Evolutionary conservation across 1,139 yeast genomes (phyloP).

Genomic region (Sugiyamaella xylanicola): DNA sequence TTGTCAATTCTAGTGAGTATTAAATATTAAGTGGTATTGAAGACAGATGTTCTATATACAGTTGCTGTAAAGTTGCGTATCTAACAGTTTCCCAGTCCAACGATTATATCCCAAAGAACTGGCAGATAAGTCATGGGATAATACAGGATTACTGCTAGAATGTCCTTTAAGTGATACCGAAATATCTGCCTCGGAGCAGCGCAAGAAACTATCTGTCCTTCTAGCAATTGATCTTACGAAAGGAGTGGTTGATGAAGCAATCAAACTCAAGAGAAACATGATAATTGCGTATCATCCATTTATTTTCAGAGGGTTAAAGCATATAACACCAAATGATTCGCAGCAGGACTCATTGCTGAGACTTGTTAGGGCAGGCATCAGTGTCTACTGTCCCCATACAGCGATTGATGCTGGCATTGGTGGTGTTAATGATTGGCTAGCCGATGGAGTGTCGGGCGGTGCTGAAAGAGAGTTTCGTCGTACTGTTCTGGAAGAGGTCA

Average conservation of each 20-base stretch:
- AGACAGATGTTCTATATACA: neutral
- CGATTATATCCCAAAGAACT: conserved; percentile 67
- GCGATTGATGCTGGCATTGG: conserved; percentile 90
- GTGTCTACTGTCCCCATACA: conserved; percentile 95
- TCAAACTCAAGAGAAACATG: conserved; percentile 50
- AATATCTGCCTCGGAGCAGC: conserved; percentile 14
- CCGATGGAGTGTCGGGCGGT: conserved; percentile 55
- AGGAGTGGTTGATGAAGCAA: conserved; percentile 83
- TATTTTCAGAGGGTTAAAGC: conserved; percentile 84
- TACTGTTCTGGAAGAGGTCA: conserved; percentile 28
- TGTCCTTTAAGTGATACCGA: conserved; percentile 43
- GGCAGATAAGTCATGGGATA: conserved; percentile 92
- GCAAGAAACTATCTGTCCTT: conserved; percentile 51
- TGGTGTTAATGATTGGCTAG: conserved; percentile 94
- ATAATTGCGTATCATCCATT: conserved; percentile 92
- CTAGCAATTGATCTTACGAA: conserved; percentile 85
- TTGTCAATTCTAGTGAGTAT: conserved; percentile 40
- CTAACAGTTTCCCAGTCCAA: conserved; percentile 50
- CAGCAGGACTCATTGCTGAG: conserved; percentile 78
- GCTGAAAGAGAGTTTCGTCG: conserved; percentile 34
- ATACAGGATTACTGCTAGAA: conserved; percentile 85
- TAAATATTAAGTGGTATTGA: neutral
- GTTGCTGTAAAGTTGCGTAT: neutral
- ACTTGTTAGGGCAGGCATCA: conserved; percentile 71
- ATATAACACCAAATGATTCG: conserved; percentile 65